Percentiles rank a stretch among this genome's conserved stretches.
These are phyloP conservation scores for Pestalotiopsis sp. DNA, from an alignment of 2,329 filamentous ascomycete genomes.

Conservation along the genomic window DNA sequence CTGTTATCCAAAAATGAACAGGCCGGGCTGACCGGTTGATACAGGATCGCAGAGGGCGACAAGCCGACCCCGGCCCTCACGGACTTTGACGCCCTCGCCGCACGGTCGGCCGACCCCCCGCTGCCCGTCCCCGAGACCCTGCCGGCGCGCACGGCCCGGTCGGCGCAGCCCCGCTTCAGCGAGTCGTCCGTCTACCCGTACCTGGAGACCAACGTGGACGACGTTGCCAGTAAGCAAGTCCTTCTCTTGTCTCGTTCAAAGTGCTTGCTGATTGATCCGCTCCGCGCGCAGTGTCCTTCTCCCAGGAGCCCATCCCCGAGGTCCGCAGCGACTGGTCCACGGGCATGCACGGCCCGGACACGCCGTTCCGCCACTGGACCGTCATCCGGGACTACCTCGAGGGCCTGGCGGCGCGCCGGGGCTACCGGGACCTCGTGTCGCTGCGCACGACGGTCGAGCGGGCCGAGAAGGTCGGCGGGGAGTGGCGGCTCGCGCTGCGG, in stretches of 20 bases:
- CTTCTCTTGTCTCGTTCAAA: no score
- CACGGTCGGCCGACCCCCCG: slow-evolving; percentile 52
- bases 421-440: slow-evolving; percentile 53
- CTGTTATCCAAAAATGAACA: no score
- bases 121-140: slow-evolving; percentile 47
- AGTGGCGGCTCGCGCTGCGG: slow-evolving; percentile 58
- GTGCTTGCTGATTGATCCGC: background rate
- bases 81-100: slow-evolving; percentile 48
- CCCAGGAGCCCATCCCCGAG: slow-evolving; percentile 54
- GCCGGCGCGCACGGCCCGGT: slow-evolving; percentile 46
- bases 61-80: slow-evolving; percentile 41
- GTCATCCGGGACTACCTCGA: slow-evolving; percentile 59
- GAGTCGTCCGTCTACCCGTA: slow-evolving; percentile 65
- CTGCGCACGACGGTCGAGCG: slow-evolving; percentile 66
- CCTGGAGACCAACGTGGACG: slow-evolving; percentile 67
- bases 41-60: slow-evolving; percentile 44
- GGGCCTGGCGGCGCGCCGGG: slow-evolving; percentile 51
- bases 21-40: background rate
- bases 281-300: slow-evolving; percentile 51
- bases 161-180: slow-evolving; percentile 49
- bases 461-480: slow-evolving; percentile 49
- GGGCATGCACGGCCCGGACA: slow-evolving; percentile 54
- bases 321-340: slow-evolving; percentile 43
- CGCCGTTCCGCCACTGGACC: slow-evolving; percentile 64
- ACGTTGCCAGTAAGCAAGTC: slow-evolving; percentile 43